A percentile compares a stretch with the other conserved stretches of the same genome.
Conservation (phyloP, 805 yeast species). For the Schizosaccharomyces octosporus region DNA sequence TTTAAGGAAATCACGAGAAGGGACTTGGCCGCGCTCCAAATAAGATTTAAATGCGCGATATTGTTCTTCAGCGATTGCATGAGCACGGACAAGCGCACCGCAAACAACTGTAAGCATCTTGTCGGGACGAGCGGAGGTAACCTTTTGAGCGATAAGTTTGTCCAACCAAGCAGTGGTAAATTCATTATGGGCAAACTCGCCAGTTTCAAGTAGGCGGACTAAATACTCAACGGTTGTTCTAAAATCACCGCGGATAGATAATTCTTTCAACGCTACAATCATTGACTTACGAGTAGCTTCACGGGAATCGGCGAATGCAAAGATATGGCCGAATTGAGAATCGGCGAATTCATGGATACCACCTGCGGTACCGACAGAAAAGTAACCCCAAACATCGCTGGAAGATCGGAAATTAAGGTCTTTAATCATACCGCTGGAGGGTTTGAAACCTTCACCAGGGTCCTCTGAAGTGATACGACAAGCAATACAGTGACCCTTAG, state of each 20-base stretch:
- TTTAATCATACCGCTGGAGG: constrained; percentile 88
- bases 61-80: constrained; percentile 47
- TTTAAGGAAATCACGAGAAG: constrained; percentile 53
- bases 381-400: constrained; percentile 98
- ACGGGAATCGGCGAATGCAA: constrained; percentile 96
- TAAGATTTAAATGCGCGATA: constrained; percentile 43
- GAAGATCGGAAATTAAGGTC: constrained; percentile 92
- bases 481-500: constrained; percentile 97
- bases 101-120: constrained; percentile 71
- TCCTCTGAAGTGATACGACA: constrained; percentile 98
- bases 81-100: constrained; percentile 96
- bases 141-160: constrained; percentile 73
- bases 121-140: constrained; percentile 95
- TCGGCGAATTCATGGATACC: constrained; percentile 94
- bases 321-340: constrained; percentile 96
- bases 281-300: constrained; percentile 93
- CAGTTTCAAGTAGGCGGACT: constrained; percentile 83
- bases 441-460: constrained; percentile 98
- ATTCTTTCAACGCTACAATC: constrained; percentile 94
- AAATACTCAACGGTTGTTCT: constrained; percentile 93
- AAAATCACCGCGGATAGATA: constrained; percentile 93
- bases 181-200: constrained; percentile 85
- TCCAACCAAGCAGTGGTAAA: constrained; percentile 98
- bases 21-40: constrained; percentile 90
- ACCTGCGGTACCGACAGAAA: constrained; percentile 87